Base-by-base conservation (phyloP, 768 basidiomycete genomes). In the Lenzites betulinus region DNA sequence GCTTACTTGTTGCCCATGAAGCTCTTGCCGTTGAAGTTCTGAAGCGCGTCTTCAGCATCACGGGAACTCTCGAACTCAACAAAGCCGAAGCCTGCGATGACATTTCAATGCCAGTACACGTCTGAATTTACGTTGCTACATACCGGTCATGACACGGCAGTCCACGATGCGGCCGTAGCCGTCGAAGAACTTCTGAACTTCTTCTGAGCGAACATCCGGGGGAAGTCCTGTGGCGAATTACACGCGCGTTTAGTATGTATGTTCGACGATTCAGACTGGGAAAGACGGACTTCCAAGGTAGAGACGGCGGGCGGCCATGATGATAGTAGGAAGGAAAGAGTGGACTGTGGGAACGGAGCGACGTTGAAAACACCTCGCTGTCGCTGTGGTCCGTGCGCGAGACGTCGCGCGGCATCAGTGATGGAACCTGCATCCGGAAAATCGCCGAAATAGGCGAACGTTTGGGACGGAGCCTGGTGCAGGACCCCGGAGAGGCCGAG, bases 21-120 rank as follows among this genome's bases (percentile, higher is more conserved):
- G 36, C 81, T 75, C 76, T 94, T 94, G 51, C 92, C 92, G 60
- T 94, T 92, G 77, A 93, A 90, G 58, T 92, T 84, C 52, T 85
- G 79, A 20, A 96, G 84, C 39, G 93, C 95, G 71, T 98, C 94
- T 70, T 98, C 95, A 7, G 96, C 96, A 66, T 99, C 97, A 90
- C 90, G 87, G 20, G 89, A 74, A 68, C 80, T 90, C 73, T 96
- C 96, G 70, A 97, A 98, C 75, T 98, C 96, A 66, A 98, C 87
- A 73, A 99, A 99, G 57, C 95, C 97, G 69, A 97, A 99, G 12
- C 93, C 93, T 93, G n/a, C 18, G n/a, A 12, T 0, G 9, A 7
- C 30, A 18, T 11, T 23, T 20, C 11, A 35, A 26, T 25, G 38
- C 33, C 3, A 8, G 6, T 3, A 20, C 13, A 1, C 22, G 0